These are phyloP conservation scores for Alternaria arborescens DNA, from an alignment of 2,329 filamentous ascomycete species.

Conservation along the genomic window DNA sequence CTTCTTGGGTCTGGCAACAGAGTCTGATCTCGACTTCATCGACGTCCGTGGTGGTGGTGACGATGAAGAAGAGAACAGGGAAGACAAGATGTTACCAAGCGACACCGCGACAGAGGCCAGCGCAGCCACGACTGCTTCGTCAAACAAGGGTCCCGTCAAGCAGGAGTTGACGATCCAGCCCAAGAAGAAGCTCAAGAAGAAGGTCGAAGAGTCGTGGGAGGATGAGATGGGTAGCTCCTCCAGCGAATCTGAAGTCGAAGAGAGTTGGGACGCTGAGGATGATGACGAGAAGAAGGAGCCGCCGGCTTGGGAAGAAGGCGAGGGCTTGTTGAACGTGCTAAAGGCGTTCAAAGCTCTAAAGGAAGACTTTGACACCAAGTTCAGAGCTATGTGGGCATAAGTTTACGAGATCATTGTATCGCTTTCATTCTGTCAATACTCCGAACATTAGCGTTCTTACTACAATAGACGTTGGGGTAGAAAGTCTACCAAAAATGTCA, in stretches of 20 bases:
- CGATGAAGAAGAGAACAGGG: constrained; percentile 57
- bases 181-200: constrained; percentile 51
- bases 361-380: constrained; percentile 70
- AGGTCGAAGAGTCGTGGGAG: constrained; percentile 54
- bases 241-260: constrained; percentile 27
- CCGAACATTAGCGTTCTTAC: neutral
- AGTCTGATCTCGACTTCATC: constrained; percentile 59
- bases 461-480: neutral
- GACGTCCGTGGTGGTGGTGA: constrained; percentile 63
- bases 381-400: constrained; percentile 68
- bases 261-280: constrained; percentile 40
- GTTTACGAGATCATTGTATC: neutral
- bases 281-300: constrained; percentile 30
- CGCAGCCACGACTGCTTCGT: constrained; percentile 31
- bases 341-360: constrained; percentile 66
- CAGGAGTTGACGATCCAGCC: constrained; percentile 41
- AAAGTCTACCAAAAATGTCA: neutral
- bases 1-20: constrained; percentile 61
- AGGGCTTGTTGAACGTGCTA: constrained; percentile 64
- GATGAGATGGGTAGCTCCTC: constrained; percentile 49
- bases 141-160: constrained; percentile 35
- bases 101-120: constrained; percentile 32
- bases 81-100: constrained; percentile 48
- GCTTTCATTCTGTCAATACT: neutral
- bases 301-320: constrained; percentile 56